These are phyloP conservation scores for Babesia ovata DNA, from an alignment of 169 alveolate genomes.

Conservation along the genomic window DNA sequence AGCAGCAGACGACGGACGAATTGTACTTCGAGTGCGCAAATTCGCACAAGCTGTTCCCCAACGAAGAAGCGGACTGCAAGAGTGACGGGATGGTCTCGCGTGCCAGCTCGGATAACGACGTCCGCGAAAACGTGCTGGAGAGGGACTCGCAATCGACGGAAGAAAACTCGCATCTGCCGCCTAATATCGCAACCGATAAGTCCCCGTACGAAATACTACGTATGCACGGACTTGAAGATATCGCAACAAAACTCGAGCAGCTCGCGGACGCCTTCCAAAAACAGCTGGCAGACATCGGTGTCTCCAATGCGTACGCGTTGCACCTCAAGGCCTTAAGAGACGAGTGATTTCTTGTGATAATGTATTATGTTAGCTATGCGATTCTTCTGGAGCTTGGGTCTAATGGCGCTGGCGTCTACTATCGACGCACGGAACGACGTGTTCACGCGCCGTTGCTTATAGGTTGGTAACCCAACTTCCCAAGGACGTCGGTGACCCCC, in stretches of 20 bases:
- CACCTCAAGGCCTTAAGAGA: conserved; percentile 69
- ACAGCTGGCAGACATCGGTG: conserved; percentile 55
- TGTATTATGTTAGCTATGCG: not conserved
- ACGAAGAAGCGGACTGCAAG: conserved; percentile 35
- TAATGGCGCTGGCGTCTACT: not conserved
- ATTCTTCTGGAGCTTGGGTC: not conserved
- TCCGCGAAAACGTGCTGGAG: not conserved
- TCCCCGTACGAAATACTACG: conserved; percentile 27
- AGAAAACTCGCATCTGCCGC: conserved; percentile 2
- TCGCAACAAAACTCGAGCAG: conserved; percentile 46
- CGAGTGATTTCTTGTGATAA: conserved; percentile 7
- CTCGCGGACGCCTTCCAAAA: conserved; percentile 42
- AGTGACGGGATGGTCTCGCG: conserved; percentile 23
- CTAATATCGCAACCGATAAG: not conserved
- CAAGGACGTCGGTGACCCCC: conserved; percentile 12
- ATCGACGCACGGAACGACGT: not conserved
- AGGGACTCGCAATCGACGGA: not conserved
- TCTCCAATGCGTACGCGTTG: conserved; percentile 57
- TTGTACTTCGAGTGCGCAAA: conserved; percentile 35
- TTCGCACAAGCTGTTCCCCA: conserved; percentile 28
- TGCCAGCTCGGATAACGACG: conserved; percentile 19
- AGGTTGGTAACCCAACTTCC: conserved; percentile 37
- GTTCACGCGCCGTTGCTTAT: not conserved
- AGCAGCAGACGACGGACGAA: conserved; percentile 37
- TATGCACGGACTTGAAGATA: conserved; percentile 24